Evolutionary conservation across 371 early-diverging fungal species (phyloP).

Genomic region (Mycotypha africana): DNA sequence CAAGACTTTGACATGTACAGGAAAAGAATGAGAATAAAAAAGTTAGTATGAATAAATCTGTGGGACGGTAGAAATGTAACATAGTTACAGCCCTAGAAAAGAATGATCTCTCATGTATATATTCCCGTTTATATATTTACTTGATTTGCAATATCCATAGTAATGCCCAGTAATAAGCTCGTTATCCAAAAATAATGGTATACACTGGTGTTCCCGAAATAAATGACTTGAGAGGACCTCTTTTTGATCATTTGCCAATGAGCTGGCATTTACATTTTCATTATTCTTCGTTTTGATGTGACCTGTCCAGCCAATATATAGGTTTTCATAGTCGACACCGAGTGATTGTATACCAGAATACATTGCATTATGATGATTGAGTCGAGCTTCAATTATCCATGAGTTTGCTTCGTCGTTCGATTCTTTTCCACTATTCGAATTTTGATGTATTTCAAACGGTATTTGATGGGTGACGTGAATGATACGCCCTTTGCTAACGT

Average conservation of each 20-base stretch:
- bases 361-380: constrained; percentile 76
- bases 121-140: constrained; percentile 35
- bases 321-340: constrained; percentile 37
- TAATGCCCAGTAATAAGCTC: constrained; percentile 71
- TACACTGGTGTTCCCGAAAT: no score
- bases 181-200: constrained; percentile 77
- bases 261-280: not conserved
- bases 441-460: constrained; percentile 21
- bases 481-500: constrained; percentile 18
- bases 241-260: constrained; percentile 21
- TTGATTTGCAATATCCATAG: constrained; percentile 89
- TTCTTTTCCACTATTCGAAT: constrained; percentile 26
- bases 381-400: no score
- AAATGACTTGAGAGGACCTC: no score
- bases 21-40: no score
- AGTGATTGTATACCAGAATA: constrained; percentile 67
- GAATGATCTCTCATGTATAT: constrained; percentile 25
- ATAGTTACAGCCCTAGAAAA: no score
- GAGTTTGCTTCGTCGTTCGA: constrained; percentile 58
- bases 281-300: constrained; percentile 29
- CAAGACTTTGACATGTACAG: constrained; percentile 57
- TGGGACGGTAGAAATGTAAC: no score
- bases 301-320: constrained; percentile 71
- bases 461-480: constrained; percentile 27
- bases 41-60: not conserved